These are phyloP conservation scores for Salvia sclarea DNA, from an alignment of 305 asterid genomes.

Conservation along the genomic window DNA sequence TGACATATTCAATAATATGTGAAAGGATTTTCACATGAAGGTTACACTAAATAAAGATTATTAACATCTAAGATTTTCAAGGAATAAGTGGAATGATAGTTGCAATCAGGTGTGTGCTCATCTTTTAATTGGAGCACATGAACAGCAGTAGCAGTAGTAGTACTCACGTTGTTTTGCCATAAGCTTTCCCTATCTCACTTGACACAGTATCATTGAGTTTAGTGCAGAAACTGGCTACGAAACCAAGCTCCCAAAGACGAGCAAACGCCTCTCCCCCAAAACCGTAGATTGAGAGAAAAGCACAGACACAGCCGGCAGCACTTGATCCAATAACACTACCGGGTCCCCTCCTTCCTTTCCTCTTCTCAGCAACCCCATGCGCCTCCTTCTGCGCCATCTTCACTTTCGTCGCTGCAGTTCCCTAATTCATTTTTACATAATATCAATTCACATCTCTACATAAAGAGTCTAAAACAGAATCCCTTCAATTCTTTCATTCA, in stretches of 20 bases:
- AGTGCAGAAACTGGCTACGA: slow-evolving; percentile 96
- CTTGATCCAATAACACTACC: slow-evolving; percentile 97
- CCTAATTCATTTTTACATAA: slow-evolving; percentile 43
- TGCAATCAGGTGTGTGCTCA: not conserved
- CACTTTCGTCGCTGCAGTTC: slow-evolving; percentile 90
- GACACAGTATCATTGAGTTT: slow-evolving; percentile 94
- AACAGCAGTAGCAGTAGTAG: slow-evolving; percentile 29
- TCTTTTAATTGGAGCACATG: not conserved
- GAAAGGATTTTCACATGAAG: not conserved
- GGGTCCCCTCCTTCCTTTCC: slow-evolving; percentile 96
- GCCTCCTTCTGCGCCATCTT: slow-evolving; percentile 98
- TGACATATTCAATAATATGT: not conserved
- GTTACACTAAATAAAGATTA: not conserved
- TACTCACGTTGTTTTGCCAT: slow-evolving; percentile 85
- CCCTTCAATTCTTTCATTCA: slow-evolving; percentile 6
- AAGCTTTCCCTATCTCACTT: slow-evolving; percentile 98
- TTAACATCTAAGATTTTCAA: not conserved
- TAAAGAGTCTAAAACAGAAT: not conserved
- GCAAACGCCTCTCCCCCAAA: slow-evolving; percentile 66
- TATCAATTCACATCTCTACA: slow-evolving; percentile 13
- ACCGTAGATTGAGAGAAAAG: slow-evolving; percentile 67
- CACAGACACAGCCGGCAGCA: slow-evolving; percentile 93
- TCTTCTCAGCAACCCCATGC: slow-evolving; percentile 95
- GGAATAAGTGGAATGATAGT: not conserved
- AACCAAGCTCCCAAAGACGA: slow-evolving; percentile 82